Conservation (phyloP, 352 stramenopile genomes). For the Pythium aristosporum region DNA sequence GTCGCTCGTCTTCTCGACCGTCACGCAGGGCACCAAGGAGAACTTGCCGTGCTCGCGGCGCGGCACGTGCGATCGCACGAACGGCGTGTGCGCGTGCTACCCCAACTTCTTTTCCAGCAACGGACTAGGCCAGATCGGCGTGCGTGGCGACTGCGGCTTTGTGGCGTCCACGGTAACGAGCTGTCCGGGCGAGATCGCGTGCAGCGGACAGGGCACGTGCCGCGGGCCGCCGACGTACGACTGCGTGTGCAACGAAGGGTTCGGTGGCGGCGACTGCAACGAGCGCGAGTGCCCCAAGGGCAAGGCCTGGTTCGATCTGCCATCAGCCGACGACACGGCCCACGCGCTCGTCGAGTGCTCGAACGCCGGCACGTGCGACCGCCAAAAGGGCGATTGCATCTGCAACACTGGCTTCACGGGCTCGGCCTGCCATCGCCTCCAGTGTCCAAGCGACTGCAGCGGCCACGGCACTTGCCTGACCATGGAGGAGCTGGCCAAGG, state of each 20-base stretch:
- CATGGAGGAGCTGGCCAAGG: constrained; percentile 72
- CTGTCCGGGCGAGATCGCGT: constrained; percentile 72
- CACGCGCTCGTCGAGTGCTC: constrained; percentile 70
- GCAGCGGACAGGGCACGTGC: constrained; percentile 71
- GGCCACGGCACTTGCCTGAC: constrained; percentile 83
- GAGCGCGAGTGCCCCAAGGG: constrained; percentile 63
- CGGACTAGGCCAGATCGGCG: constrained; percentile 74
- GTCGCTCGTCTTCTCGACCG: constrained; percentile 48
- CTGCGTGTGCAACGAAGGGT: constrained; percentile 80
- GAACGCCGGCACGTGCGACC: constrained; percentile 67
- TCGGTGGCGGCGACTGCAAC: constrained; percentile 69
- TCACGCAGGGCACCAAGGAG: constrained; percentile 89
- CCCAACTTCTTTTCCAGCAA: constrained; percentile 82
- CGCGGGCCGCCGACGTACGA: constrained; percentile 71
- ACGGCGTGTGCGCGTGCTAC: constrained; percentile 85
- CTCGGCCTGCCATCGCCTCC: constrained; percentile 65
- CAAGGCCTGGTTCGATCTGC: constrained; percentile 70
- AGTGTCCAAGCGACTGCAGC: constrained; percentile 71
- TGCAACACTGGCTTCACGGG: constrained; percentile 66
- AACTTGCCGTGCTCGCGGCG: constrained; percentile 83
- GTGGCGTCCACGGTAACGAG: constrained; percentile 55
- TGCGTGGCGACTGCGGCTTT: constrained; percentile 91
- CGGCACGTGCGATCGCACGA: constrained; percentile 73
- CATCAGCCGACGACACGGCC: constrained; percentile 43
- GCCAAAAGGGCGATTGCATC: constrained; percentile 65